Base-by-base conservation (phyloP, 2,329 filamentous ascomycete species). In the Aquanectria penicillioides region DNA sequence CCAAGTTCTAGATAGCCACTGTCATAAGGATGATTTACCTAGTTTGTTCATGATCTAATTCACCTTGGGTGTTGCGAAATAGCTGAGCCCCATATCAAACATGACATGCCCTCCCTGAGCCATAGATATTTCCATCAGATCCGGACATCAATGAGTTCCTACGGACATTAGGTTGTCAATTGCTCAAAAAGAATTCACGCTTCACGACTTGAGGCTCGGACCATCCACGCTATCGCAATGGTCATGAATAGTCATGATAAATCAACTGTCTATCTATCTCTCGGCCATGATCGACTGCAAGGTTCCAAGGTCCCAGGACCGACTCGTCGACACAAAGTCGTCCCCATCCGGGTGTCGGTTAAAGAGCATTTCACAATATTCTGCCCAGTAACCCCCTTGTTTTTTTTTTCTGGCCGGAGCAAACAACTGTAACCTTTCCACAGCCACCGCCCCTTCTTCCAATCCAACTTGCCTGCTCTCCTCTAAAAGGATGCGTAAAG, bases 311-410 rank as follows among this genome's bases (percentile, higher is more conserved):
- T 37, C 41, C 48, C 22, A 57, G 34, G 46, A 53, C 49, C 36
- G 28, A 44, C 59, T 55, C 11, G 23, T 12, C 37, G 33, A 36
- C 15, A n/a, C 41, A 43, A 26, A 61, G 46, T 25, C 33, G 17
- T 41, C 43, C 57, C 40, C 44, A 44, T 47, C 41, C 50, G 20
- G 38, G 48, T 38, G 36, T 43, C 33, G 60, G 61, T 48, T 56
- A 63, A 67, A 46, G 57, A 77, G 82, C 83, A 86, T 86, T 86
- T 86, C 83, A 86, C 83, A 86, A 86, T 86, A 86, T 86, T 86
- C 83, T 86, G 83, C 81, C 79, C 69, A 69, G 63, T 64, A 68
- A 61, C 59, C 69, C 62, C 47, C 40, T 40, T 34, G 33, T 41
- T n/a, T 46, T 50, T 49, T 18, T 49, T 50, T 59, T 65, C 72